phyloP scores from a whole-genome alignment of 1,139 yeast species.

The Candida sojae region DNA sequence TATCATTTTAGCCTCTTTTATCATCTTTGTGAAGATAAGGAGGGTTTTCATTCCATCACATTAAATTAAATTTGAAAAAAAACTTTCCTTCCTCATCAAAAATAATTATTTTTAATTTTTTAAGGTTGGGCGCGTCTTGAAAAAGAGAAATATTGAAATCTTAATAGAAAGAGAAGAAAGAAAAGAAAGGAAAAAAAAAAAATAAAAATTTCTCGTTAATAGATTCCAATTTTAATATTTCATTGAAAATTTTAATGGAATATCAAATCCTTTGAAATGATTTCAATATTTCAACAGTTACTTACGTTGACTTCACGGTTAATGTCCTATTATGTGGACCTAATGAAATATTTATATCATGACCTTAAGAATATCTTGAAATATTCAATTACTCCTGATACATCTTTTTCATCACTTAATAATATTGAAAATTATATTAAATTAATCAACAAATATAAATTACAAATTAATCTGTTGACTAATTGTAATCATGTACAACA shows the following conservation, averaged over 20 bases:
- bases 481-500: not conserved
- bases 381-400: not conserved
- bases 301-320: not conserved
- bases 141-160: too few species aligned
- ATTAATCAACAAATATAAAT: not conserved
- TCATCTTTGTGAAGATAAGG: too few species aligned
- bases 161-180: too few species aligned
- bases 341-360: not conserved
- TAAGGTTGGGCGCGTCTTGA: too few species aligned
- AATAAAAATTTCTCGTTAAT: conserved; percentile 1
- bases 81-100: too few species aligned
- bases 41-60: too few species aligned
- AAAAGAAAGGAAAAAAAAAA: not conserved
- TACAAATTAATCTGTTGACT: not conserved
- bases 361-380: not conserved
- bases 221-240: conserved; percentile 1
- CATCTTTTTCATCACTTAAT: not conserved
- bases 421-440: not conserved
- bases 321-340: not conserved
- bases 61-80: too few species aligned
- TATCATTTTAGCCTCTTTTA: too few species aligned
- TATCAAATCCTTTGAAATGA: not conserved
- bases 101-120: too few species aligned
- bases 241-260: not conserved
- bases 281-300: not conserved